Evolutionary conservation across 768 basidiomycete genomes (phyloP), one percentile per base, ranked within the genome.

Genomic region (Strobilomyces dryophilus): DNA sequence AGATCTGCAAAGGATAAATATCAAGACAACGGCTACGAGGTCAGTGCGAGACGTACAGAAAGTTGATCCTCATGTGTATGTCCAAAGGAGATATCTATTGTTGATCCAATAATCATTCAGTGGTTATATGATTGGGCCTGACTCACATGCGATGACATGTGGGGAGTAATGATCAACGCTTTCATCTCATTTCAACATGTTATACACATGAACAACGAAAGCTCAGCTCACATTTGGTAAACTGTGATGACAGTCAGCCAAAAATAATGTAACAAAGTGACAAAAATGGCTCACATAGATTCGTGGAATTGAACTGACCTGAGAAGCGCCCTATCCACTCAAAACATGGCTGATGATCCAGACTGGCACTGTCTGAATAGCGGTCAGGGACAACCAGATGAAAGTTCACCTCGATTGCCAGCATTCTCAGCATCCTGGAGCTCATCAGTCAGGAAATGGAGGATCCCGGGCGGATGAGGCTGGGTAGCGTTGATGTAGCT

Each of bases 41-140:
- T 24, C 24, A 24, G 24, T 24, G 24, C 4, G 24, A 24, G 4
- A 58, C 66, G 18, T 55, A 85, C 84, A 40, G 77, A 79, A 43
- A 87, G 65, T 61, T 85, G 76, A 65, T 88, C 86, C 61, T 87
- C 83, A 56, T 87, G 87, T 0, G 82, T 82, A 59, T 89, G 88
- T 18, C 87, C 87, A 56, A 73, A 88, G 72, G 87, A 86, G 18
- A 87, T 79, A 54, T 79, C 85, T 82, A 34, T 51, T 20, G 14
- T 41, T 6, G 52, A 43, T 24, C 24, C 24, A 24, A 24, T 2
- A 24, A 24, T 24, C 24, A 24, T 24, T 24, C 4, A 4, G 24
- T 24, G 24, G 24, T 24, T 4, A 24, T 24, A 24, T 24, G 24
- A 2, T 24, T 24, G 11, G 45, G 18, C 17, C 2, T 4, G 9